Evolutionary conservation across 2,329 filamentous ascomycete species (phyloP).

Genomic region (Taxawa tesnikishii): DNA sequence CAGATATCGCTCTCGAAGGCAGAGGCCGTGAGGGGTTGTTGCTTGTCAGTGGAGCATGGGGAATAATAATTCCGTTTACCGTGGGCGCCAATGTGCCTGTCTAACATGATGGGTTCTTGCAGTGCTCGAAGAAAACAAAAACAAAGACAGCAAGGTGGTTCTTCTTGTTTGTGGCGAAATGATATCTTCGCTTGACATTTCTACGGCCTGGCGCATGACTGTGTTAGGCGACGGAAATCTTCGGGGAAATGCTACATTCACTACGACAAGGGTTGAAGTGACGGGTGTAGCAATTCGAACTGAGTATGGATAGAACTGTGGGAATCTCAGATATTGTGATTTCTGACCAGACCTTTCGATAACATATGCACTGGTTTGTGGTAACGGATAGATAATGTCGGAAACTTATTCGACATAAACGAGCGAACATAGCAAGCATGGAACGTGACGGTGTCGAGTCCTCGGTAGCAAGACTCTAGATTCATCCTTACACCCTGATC

Average conservation of each 20-base stretch:
- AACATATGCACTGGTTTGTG: not conserved
- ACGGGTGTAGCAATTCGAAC: conserved; percentile 3
- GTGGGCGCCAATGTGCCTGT: conserved; percentile 71
- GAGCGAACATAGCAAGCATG: no score
- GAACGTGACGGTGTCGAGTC: no score
- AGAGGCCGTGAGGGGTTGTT: conserved; percentile 70
- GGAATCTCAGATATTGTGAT: not conserved
- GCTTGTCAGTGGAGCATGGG: conserved; percentile 67
- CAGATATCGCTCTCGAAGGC: conserved; percentile 46
- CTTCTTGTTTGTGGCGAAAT: conserved; percentile 68
- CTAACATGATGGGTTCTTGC: conserved; percentile 52
- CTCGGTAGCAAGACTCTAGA: no score
- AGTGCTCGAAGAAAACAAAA: conserved; percentile 41
- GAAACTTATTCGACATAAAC: no score
- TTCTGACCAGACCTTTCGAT: not conserved
- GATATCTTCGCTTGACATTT: conserved; percentile 38
- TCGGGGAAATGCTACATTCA: conserved; percentile 2
- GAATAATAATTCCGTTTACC: conserved; percentile 68
- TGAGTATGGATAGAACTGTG: not conserved
- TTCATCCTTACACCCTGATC: no score
- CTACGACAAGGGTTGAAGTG: conserved; percentile 2
- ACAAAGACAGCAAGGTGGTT: conserved; percentile 59
- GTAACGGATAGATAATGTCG: not conserved
- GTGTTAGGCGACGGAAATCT: conserved; percentile 4
- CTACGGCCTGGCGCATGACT: conserved; percentile 34